Evolutionary conservation across 306 rosid genomes (phyloP).

Genomic region (Cucurbita moschata): DNA sequence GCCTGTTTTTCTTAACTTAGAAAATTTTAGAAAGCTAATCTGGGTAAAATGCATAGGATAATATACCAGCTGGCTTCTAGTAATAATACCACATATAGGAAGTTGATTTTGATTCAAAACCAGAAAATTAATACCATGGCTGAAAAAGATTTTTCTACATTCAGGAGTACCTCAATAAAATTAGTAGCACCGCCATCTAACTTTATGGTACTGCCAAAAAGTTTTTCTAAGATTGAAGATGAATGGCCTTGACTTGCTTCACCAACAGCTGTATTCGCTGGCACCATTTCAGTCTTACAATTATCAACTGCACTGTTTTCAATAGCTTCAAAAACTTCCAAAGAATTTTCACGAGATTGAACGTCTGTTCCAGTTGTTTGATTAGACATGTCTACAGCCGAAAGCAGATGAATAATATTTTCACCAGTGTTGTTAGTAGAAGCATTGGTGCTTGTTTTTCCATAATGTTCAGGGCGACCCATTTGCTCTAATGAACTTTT

Average conservation of each 20-base stretch:
- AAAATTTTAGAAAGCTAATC: too few relatives aligned
- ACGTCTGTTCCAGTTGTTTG: constrained; percentile 23
- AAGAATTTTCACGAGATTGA: constrained; percentile 27
- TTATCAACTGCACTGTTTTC: constrained; percentile 30
- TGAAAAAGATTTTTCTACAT: neutral
- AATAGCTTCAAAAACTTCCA: constrained; percentile 45
- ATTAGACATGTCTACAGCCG: constrained; percentile 30
- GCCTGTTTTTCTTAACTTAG: too few relatives aligned
- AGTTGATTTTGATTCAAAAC: neutral
- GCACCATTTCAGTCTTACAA: constrained; percentile 35
- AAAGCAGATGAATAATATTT: constrained; percentile 19
- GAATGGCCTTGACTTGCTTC: constrained; percentile 33
- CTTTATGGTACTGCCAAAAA: constrained; percentile 47
- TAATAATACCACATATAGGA: neutral
- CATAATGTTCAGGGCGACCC: constrained; percentile 30
- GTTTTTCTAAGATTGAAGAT: constrained; percentile 55
- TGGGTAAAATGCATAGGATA: neutral
- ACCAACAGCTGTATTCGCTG: constrained; percentile 22
- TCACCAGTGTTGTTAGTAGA: constrained; percentile 30
- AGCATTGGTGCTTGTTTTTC: constrained; percentile 22
- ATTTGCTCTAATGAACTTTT: constrained; percentile 25
- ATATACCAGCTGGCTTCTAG: neutral
- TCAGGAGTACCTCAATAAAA: constrained; percentile 42
- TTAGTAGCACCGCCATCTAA: constrained; percentile 28
- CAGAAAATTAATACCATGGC: neutral